Evolutionary conservation across 805 yeast genomes (phyloP), one percentile per base, ranked within the genome.

Genomic region (Starmerella apicola): DNA sequence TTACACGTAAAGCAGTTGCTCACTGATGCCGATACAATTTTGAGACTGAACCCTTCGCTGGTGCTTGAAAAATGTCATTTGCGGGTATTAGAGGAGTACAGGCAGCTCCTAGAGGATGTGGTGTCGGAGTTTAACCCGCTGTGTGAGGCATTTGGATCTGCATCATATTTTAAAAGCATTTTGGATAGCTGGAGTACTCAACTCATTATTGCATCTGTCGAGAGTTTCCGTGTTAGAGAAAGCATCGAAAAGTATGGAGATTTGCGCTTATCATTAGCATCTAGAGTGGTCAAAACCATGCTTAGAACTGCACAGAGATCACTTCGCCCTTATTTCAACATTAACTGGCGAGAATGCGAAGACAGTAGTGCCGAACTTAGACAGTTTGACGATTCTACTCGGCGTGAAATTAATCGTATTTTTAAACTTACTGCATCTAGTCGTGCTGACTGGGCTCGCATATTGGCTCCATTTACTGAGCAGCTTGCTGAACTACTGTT

Each of bases 41-140:
- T 34, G 64, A 76, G 38, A 74, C 77, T 57, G 30, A 51, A 17
- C 40, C 53, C 24, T 3, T 16, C 9, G 27, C 31, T 15, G 12
- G 48, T 74, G 45, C 61, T 78, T 6, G 61, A 72, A 16, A 71
- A 68, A 18, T 70, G 79, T 32, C 86, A 79, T 54, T 53, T 78
- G 32, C 62, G 65, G 19, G 52, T 80, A 21, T 51, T 79, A 21
- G 78, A 76, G 37, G 59, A 59, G 30, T 78, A 76, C 51, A 64
- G 62, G 44, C 63, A 60, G 5, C 60, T 61, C 12, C 54, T 76
- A 28, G 56, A 62, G 27, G 62, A 59, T 12, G 64, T 69, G 13
- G 18, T 9, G n/a, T 9, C 33, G 15, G 33, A 16, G 22, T 17
- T 30, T n/a, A 5, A 30, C 13, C 22, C 22, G 33, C 15, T 32